Evolutionary conservation across 371 early-diverging fungal species (phyloP), one percentile per base, ranked within the genome.

Genomic region (Saksenaea oblongispora): DNA sequence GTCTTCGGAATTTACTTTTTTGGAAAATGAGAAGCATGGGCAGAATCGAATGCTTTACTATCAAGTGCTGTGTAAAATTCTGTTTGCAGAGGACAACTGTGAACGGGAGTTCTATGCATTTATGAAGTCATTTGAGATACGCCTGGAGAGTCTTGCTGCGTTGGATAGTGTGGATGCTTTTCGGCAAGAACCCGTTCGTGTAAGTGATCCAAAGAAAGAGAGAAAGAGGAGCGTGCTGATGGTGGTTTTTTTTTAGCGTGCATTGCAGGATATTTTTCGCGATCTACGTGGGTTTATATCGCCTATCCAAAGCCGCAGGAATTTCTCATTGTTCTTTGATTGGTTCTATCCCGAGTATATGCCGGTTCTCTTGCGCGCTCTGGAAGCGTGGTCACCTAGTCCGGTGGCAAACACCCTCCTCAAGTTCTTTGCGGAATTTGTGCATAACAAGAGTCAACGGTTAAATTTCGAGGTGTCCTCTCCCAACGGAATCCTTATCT

Each of bases 401-500:
- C 83, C 76, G 3, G 81, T 91, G 11, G 84, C 87, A 27, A 89
- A 88, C 31, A 77, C 92, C 0, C 78, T 91, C 24, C 80, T 95
- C 37, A 89, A 87, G 62, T 91, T 95, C 62, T 85, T 87, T 69
- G 69, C 82, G 7, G 96, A 95, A 72, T 89, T 95, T 73, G 89
- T 86, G 14, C 81, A 84, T 56, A 96, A 95, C 74, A 85, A 86
- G 65, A 83, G 87, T 54, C 91, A 93, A 69, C 86, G 97, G 39
- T 74, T 95, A 36, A 87, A 82, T 41, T 95, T 95, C 80, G 95
- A 95, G 34, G 76, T 90, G 34, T 89, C 93, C 7, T 93, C 94
- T 8, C 82, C 94, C 0, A 91, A 93, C 59, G 95, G 95, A 22
- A 92, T 96, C 35, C 75, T 96, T 28, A 79, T 95, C n/a, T 96